Base-by-base conservation (phyloP, 2,329 filamentous ascomycete genomes). In the Aspergillus awamori region DNA sequence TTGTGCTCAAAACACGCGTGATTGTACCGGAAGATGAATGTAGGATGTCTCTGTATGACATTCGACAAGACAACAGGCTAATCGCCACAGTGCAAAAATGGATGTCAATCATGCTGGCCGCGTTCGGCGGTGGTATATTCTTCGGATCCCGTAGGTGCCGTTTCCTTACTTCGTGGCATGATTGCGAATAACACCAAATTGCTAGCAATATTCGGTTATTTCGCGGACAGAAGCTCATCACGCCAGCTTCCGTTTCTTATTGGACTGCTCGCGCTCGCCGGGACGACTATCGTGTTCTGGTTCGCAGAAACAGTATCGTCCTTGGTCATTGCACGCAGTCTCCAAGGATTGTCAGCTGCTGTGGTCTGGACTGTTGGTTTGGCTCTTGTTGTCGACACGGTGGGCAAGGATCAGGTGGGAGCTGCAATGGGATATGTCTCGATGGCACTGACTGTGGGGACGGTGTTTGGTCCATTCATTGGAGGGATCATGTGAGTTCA, bases 51-150 rank as follows among this genome's bases (percentile, higher is more conserved):
- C 26, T 33, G 7, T 13, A 7, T 5, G 0, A 1, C 20, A 45
- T 24, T 5, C 8, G 28, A 15, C 7, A 20, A 17, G 17, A 5
- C 8, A 17, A 6, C 4, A 8, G 24, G 8, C 28, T 22, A 47
- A 20, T 26, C 10, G 10, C 1, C 17, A 52, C 51, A 67, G 84
- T 89, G 1, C 90, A 92, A 73, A 82, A 81, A 69, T 92, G 89
- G 88, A 84, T 88, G 8, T 88, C 89, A 0, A 82, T 92, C 11
- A 80, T 92, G 6, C 79, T 93, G 1, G 88, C 89, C 8, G 85
- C 87, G 17, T 92, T 92, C 70, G 89, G 88, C 33, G 87, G 84
- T 1, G 86, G 88, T 1, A 77, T 92, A 8, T 82, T 91, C 10
- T 76, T 74, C 13, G 69, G 69, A n/a, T 72, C 72, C n/a, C 73